Conservation (phyloP, 345 rosid species). For the Limnanthes douglasii region DNA sequence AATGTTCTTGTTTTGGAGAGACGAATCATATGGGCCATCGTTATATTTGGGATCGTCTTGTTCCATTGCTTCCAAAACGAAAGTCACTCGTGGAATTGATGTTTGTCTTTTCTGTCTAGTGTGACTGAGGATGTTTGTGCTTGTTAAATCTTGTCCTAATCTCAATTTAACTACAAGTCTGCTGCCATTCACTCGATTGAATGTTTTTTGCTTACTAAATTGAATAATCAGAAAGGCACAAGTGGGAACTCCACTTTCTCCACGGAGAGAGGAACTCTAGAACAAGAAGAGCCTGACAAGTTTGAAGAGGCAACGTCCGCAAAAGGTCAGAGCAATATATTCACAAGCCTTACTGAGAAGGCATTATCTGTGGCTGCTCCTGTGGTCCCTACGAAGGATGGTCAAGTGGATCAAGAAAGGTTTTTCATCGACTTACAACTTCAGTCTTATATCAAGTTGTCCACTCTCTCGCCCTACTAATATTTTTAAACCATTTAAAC, state of each 20-base stretch:
- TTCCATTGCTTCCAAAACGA: too few relatives aligned
- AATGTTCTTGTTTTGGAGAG: too few relatives aligned
- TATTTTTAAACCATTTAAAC: conserved; percentile 9
- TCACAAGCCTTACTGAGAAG: conserved; percentile 86
- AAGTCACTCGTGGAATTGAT: too few relatives aligned
- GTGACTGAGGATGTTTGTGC: too few relatives aligned
- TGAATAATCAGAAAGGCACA: conserved; percentile 6
- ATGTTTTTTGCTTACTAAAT: too few relatives aligned
- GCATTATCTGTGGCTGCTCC: conserved; percentile 94
- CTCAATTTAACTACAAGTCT: too few relatives aligned
- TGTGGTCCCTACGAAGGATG: conserved; percentile 88
- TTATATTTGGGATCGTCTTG: too few relatives aligned
- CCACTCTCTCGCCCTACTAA: conserved; percentile 5
- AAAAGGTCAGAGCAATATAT: conserved; percentile 26
- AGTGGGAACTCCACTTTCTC: conserved; percentile 17
- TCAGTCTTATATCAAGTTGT: background rate
- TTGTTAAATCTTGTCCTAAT: too few relatives aligned
- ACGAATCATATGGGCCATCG: too few relatives aligned
- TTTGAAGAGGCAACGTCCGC: conserved; percentile 21
- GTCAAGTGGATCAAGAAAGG: conserved; percentile 95
- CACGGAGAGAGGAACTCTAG: conserved; percentile 17
- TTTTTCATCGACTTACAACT: conserved; percentile 11
- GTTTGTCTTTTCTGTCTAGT: too few relatives aligned
- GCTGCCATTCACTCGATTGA: too few relatives aligned
- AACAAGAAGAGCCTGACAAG: conserved; percentile 22